Base-by-base conservation (phyloP, 2,329 filamentous ascomycete genomes). In the Diaporthe citriasiana region DNA sequence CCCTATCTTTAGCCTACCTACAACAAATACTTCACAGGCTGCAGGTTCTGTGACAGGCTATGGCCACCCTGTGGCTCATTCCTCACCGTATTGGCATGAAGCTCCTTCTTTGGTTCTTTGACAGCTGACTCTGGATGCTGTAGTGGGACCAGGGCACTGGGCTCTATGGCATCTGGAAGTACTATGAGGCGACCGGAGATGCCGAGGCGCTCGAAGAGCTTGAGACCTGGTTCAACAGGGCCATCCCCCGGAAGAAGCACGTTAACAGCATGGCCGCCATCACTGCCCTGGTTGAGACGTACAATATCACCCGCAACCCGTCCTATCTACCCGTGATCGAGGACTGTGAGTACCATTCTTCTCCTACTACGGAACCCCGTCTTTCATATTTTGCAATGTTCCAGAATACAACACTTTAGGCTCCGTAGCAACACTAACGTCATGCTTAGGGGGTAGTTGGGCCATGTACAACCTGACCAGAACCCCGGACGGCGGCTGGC, bases 191-290 rank as follows among this genome's bases (percentile, higher is more conserved):
- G 10, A 45, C 40, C 40, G 42, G 27, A 22, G 59, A 63, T n/a
- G 38, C 25, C 40, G 19, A 45, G 38, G 30, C 59, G 17, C 40
- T 63, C 40, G 9, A 63, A 45, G 59, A 63, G 59, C 38, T 63
- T 8, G 38, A 30, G 38, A 63, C 38, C 7, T 45, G 59, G 40
- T 45, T 63, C 38, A 17, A 42, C 25, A 45, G 59, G 25, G 59
- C 59, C 15, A 27, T 63, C 0, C 40, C 59, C 25, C 38, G 59
- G 3, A 19, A 8, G 25, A 45, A 63, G 40, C 59, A 63, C 9
- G 59, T 63, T 17, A 63, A 63, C n/a, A 63, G 38, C 40, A 63
- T 63, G 59, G 59, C 59, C 25, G 59, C 40, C 17, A 63, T 63
- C 25, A 45, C 59, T 8, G 59, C 59, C 40, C 40, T 63, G 6